Evolutionary conservation across 2,329 filamentous ascomycete genomes (phyloP), one percentile per base, ranked within the genome.

Genomic region (Nigrospora oryzae): DNA sequence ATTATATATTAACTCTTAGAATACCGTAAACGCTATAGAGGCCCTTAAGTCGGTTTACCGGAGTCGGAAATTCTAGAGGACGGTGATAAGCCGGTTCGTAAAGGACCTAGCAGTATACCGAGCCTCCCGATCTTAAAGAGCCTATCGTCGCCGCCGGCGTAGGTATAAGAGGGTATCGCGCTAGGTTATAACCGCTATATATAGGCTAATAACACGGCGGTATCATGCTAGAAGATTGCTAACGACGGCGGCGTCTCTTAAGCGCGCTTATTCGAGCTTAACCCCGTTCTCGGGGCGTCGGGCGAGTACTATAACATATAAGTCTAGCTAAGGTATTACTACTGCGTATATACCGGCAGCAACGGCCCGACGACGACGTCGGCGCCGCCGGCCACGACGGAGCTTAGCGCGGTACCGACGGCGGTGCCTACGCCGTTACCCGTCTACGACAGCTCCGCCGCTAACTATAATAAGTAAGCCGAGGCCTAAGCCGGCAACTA

Each of bases 391-490:
- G 11, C 33, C 3, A 36, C 34, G 5, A 36, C 34, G 10, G 15
- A 36, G 14, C 14, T 5, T 12, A 3, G 15, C 34, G 34, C 13
- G 6, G 34, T n/a, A n/a, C 14, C 37, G 14, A 39, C 37, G 23
- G n/a, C 37, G 44, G 45, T 39, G 30, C 44, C 43, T 7, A 17
- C 35, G 12, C 34, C 34, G 34, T 36, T 12, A 8, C 34, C 34
- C 15, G 15, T 16, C 14, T 12, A 36, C 12, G 34, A 36, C 12
- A 12, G 34, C 34, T n/a, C 34, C 14, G 34, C 34, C 6, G 4
- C 34, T 12, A 44, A 48, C 15, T 50, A 46, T 28, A 46, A 51
- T 36, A 39, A 39, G 11, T 52, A 46, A 31, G 37, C 45, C 39
- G 37, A 47, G 4, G 49, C 51, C 28, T 28, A 42, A 16, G 28